Percentiles rank a stretch among this genome's conserved stretches.
Conservation (phyloP, 805 yeast species). For the Starmerella vaccinii region DNA sequence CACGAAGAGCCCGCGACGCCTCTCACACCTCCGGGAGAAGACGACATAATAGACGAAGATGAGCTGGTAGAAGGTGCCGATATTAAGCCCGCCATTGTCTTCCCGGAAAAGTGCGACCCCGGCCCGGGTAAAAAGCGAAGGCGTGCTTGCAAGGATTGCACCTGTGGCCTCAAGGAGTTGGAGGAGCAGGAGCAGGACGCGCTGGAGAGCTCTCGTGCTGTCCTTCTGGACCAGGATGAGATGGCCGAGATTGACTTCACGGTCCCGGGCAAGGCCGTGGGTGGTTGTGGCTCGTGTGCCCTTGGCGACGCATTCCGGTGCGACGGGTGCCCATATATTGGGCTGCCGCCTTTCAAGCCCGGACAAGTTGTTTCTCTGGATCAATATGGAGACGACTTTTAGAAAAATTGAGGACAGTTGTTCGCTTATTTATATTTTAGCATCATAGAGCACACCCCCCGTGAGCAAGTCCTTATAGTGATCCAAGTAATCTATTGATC, state of each 20-base stretch:
- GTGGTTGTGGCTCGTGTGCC: conserved; percentile 96
- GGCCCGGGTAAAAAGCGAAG: conserved; percentile 48
- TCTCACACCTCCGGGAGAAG: conserved; percentile 40
- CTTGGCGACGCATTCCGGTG: conserved; percentile 97
- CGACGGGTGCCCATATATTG: conserved; percentile 95
- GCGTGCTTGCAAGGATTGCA: conserved; percentile 96
- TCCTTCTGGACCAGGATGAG: conserved; percentile 55
- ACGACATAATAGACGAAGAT: conserved; percentile 48
- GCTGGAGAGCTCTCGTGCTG: conserved; percentile 42
- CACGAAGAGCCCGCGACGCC: conserved; percentile 29
- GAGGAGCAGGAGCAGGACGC: conserved; percentile 45
- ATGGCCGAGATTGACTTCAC: conserved; percentile 89
- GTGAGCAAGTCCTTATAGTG: too few species aligned
- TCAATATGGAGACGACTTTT: conserved; percentile 30
- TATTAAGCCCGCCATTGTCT: conserved; percentile 34
- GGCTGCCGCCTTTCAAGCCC: conserved; percentile 96
- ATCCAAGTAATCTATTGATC: too few species aligned
- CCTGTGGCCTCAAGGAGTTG: conserved; percentile 87
- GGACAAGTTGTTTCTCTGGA: conserved; percentile 80
- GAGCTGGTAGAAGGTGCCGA: conserved; percentile 38
- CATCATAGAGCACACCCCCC: neutral
- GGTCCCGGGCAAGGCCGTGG: conserved; percentile 82
- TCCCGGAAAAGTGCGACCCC: conserved; percentile 51
- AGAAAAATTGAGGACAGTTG: neutral
- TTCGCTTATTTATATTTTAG: conserved; percentile 1